Conservation (phyloP, 176 grass and related monocot genomes). For the Phragmites australis region DNA sequence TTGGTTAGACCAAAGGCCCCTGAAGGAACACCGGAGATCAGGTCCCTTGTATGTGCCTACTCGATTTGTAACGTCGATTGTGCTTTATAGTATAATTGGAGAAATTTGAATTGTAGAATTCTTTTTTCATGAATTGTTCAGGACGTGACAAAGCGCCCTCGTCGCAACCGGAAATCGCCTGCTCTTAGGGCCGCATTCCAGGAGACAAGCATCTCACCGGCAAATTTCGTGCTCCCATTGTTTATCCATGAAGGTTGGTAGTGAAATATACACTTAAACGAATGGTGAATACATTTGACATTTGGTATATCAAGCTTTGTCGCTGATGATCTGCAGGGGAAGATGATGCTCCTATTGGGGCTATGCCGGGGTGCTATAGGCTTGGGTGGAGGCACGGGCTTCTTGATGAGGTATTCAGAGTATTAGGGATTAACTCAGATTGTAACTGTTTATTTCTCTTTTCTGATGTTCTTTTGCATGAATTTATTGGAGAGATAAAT, state of each 20-base stretch:
- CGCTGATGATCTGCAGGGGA: constrained; percentile 49
- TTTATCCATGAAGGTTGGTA: constrained; percentile 97
- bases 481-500: constrained; percentile 10
- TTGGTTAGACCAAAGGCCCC: constrained; percentile 60
- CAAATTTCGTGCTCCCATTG: constrained; percentile 85
- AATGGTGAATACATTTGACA: background rate
- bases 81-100: constrained; percentile 3
- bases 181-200: constrained; percentile 82
- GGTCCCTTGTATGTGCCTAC: constrained; percentile 56
- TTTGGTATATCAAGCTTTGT: background rate
- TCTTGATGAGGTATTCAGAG: constrained; percentile 73
- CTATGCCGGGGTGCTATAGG: constrained; percentile 96
- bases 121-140: constrained; percentile 24
- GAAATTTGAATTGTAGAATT: constrained; percentile 1
- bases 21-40: constrained; percentile 77
- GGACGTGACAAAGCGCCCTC: constrained; percentile 76
- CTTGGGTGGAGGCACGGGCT: constrained; percentile 94
- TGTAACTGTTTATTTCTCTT: background rate
- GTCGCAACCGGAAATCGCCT: constrained; percentile 78
- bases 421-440: background rate
- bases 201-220: constrained; percentile 69
- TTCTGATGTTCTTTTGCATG: background rate
- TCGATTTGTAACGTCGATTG: constrained; percentile 19
- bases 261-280: constrained; percentile 13
- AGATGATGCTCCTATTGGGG: constrained; percentile 87